These are phyloP conservation scores for Rhododendron mucronatum DNA, from an alignment of 148 eudicot species.

Conservation along the genomic window DNA sequence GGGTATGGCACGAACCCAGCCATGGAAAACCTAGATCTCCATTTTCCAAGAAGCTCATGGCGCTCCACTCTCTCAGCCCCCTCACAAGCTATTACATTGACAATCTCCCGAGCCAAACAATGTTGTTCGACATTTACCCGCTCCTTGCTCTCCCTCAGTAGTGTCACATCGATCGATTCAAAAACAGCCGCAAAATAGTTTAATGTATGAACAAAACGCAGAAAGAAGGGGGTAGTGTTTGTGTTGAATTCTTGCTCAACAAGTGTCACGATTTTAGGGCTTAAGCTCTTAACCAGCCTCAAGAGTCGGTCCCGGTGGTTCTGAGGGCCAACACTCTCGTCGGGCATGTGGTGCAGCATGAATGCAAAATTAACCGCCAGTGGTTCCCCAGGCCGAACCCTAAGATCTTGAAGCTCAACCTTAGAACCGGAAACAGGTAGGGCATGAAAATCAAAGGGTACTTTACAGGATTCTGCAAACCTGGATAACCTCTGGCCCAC, in stretches of 20 bases:
- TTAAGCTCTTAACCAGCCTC: slow-evolving; percentile 41
- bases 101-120: slow-evolving; percentile 53
- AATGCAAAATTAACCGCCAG: slow-evolving; percentile 52
- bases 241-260: slow-evolving; percentile 53
- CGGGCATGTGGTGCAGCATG: slow-evolving; percentile 58
- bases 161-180: slow-evolving; percentile 45
- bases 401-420: slow-evolving; percentile 23
- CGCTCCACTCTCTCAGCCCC: slow-evolving; percentile 56
- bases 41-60: slow-evolving; percentile 55
- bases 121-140: slow-evolving; percentile 57
- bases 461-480: slow-evolving; percentile 33
- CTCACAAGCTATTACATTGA: slow-evolving; percentile 60
- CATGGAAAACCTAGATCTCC: slow-evolving; percentile 53
- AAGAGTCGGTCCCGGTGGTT: slow-evolving; percentile 47
- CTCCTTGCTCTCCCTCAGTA: slow-evolving; percentile 38
- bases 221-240: slow-evolving; percentile 40
- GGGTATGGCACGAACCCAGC: slow-evolving; percentile 59
- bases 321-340: slow-evolving; percentile 42
- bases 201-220: slow-evolving; percentile 42
- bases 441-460: slow-evolving; percentile 48
- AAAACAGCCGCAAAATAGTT: slow-evolving; percentile 47
- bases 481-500: slow-evolving; percentile 35
- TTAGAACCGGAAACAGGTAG: slow-evolving; percentile 27
- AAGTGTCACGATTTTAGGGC: slow-evolving; percentile 52
- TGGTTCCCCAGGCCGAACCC: slow-evolving; percentile 39